phyloP scores from a whole-genome alignment of 768 basidiomycete genomes.

The Hygrophorus pudorinus region DNA sequence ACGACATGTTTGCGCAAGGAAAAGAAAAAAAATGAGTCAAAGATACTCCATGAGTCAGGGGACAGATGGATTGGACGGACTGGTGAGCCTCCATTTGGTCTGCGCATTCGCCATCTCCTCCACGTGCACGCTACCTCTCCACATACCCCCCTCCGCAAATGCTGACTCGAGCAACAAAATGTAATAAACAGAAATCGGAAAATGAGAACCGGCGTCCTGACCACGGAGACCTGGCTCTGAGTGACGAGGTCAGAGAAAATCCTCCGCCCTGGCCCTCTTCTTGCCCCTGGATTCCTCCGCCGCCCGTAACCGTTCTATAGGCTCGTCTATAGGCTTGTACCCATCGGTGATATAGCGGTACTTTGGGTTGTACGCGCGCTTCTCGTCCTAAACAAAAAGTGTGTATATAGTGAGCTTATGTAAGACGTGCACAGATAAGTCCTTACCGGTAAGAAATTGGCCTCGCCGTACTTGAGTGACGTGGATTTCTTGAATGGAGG shows the following conservation, averaged over 20 bases:
- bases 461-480: constrained; percentile 60
- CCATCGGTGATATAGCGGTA: constrained; percentile 54
- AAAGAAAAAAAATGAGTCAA: constrained; percentile 7
- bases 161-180: neutral
- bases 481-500: constrained; percentile 71
- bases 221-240: neutral
- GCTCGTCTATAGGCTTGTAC: constrained; percentile 28
- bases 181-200: neutral
- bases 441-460: constrained; percentile 73
- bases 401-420: constrained; percentile 1
- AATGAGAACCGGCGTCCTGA: neutral
- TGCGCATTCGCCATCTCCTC: neutral
- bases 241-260: constrained; percentile 45
- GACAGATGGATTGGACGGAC: constrained; percentile 23
- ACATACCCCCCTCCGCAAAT: neutral
- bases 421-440: neutral
- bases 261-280: constrained; percentile 81
- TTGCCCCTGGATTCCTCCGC: constrained; percentile 63
- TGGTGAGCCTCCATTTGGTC: constrained; percentile 13
- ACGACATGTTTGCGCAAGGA: neutral
- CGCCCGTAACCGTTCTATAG: too few relatives aligned
- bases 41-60: constrained; percentile 6
- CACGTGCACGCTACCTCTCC: neutral
- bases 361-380: constrained; percentile 52
- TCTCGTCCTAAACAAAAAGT: constrained; percentile 54